Base-by-base conservation (phyloP, 2,329 filamentous ascomycete genomes). In the Epicoccum nigrum region DNA sequence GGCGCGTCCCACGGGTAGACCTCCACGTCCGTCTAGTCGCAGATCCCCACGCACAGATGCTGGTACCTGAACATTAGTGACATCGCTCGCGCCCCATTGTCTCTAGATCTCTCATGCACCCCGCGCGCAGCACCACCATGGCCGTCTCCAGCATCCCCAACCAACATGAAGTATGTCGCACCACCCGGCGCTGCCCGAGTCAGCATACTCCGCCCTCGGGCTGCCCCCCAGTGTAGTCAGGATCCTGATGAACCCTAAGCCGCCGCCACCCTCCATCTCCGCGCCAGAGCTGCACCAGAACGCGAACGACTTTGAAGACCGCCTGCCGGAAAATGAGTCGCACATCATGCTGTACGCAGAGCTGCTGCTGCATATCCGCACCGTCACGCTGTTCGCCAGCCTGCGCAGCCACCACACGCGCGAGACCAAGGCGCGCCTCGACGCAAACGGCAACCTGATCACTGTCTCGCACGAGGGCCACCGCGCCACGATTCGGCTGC, bases 321-420 rank as follows among this genome's bases (percentile, higher is more conserved):
- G 59, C n/a, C 62, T 70, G 31, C 56, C 59, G 16, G 59, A 61
- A 21, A 69, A 70, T 56, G 63, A 71, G 42, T 60, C 65, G 13
- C 61, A 59, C 30, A 73, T 73, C 37, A 62, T 61, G 13, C 73
- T 86, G 12, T 85, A 86, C 57, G 82, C 83, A 19, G 84, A 87
- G 67, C 76, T 84, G 13, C 73, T 86, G 30, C 77, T 82, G 28
- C 81, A 86, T 56, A 84, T 86, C 55, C 80, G 82, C 33, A 83
- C 84, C 53, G 73, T 85, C 33, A 83, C 82, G 2, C 74, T 86
- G 13, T 81, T 83, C 58, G 78, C 81, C 1, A 81, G 79, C 2
- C 68, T 85, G 5, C 71, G 73, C 19, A 77, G 77, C 1, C 64
- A 71, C 7, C 74, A 75, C 50, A 76, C 74, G 45, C 62, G 71